Evolutionary conservation across 2,329 filamentous ascomycete species (phyloP).

Genomic region (Sclerotinia borealis): DNA sequence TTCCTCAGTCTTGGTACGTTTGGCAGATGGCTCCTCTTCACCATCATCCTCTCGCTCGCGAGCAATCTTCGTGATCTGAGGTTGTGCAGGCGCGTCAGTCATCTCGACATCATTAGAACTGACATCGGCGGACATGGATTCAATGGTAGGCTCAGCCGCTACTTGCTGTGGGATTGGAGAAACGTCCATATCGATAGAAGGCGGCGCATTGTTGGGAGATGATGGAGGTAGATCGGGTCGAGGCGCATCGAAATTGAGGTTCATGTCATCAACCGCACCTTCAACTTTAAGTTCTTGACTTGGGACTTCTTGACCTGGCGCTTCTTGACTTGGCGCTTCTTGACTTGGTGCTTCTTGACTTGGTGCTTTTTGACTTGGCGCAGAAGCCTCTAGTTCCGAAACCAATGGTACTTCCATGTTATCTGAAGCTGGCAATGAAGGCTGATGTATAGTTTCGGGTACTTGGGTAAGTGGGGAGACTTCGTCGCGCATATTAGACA

Average conservation of each 20-base stretch:
- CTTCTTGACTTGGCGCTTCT: not conserved
- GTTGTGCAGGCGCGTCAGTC: conserved; percentile 32
- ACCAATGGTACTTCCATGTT: not conserved
- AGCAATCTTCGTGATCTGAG: conserved; percentile 49
- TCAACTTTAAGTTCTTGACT: no score
- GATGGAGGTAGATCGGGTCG: conserved; percentile 5
- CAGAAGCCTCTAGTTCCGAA: not conserved
- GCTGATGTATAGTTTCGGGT: not conserved
- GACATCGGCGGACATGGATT: not conserved
- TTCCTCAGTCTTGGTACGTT: conserved; percentile 70
- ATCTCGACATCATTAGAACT: conserved; percentile 29
- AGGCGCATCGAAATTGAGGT: conserved; percentile 10
- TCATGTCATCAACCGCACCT: conserved; percentile 2
- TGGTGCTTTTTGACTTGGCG: not conserved
- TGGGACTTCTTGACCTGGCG: no score
- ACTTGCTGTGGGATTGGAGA: not conserved
- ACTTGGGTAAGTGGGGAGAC: conserved; percentile 13
- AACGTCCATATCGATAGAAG: conserved; percentile 1
- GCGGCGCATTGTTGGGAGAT: conserved; percentile 8
- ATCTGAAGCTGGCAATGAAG: conserved; percentile 2
- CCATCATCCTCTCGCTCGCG: conserved; percentile 74
- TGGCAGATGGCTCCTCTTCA: conserved; percentile 61
- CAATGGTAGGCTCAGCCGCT: not conserved
- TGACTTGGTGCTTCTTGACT: not conserved
- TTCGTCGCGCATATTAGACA: conserved; percentile 30